Evolutionary conservation across 1,139 yeast genomes (phyloP).

Genomic region (Magnusiomyces paraingens): DNA sequence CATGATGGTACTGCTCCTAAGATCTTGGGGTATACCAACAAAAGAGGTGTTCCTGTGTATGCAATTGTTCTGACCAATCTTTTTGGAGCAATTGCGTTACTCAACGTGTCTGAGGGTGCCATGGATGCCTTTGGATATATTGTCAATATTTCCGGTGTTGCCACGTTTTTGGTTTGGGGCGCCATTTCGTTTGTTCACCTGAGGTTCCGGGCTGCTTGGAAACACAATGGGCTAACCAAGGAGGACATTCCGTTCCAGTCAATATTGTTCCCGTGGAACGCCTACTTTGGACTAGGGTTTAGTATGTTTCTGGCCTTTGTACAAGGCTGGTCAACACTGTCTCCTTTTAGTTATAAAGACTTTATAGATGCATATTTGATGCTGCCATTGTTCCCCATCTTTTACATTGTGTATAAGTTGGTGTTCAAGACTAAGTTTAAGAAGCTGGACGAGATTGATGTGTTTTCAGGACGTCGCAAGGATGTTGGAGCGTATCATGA

Average conservation of each 20-base stretch:
- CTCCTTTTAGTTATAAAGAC: conserved; percentile 51
- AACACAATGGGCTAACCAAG: conserved; percentile 40
- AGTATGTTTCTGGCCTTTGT: conserved; percentile 51
- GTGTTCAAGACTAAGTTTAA: conserved; percentile 41
- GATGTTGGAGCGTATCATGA: conserved; percentile 24
- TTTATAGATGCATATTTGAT: conserved; percentile 63
- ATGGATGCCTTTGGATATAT: conserved; percentile 77
- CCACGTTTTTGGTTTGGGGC: conserved; percentile 48
- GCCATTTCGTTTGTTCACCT: conserved; percentile 45
- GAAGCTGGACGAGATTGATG: conserved; percentile 40
- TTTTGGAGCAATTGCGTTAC: conserved; percentile 48
- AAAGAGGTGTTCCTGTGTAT: conserved; percentile 54
- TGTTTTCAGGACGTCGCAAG: conserved; percentile 35
- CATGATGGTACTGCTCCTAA: conserved; percentile 57
- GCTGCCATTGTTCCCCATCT: conserved; percentile 48
- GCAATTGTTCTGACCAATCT: conserved; percentile 41
- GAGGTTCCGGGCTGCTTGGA: conserved; percentile 48
- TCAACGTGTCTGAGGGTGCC: conserved; percentile 61
- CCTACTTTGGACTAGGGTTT: conserved; percentile 44
- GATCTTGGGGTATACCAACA: conserved; percentile 47
- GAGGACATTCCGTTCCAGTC: conserved; percentile 51
- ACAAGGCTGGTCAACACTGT: conserved; percentile 63
- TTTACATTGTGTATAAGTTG: conserved; percentile 39
- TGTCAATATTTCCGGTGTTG: conserved; percentile 64
- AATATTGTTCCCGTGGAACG: conserved; percentile 46